Conservation (phyloP, 1,139 yeast genomes). For the Blastobotrys elegans region DNA sequence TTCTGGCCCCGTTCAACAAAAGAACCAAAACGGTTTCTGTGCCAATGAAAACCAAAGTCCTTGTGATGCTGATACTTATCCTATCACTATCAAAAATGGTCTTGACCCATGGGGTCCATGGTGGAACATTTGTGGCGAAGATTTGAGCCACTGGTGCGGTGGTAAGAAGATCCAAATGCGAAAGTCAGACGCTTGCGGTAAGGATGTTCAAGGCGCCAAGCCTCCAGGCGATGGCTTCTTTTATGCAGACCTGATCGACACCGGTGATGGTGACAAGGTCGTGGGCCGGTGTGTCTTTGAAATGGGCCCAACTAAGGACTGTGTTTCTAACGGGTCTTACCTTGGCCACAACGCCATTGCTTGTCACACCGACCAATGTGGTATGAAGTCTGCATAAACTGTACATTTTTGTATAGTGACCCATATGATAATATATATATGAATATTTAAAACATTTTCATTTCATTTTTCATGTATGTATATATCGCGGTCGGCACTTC, state of each 20-base stretch:
- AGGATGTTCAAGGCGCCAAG: background rate
- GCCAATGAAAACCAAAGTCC: background rate
- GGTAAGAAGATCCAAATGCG: background rate
- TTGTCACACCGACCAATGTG: background rate
- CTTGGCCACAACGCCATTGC: background rate
- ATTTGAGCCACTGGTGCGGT: background rate
- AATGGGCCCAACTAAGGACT: background rate
- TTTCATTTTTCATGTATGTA: no score
- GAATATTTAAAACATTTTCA: no score
- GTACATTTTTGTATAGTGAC: no score
- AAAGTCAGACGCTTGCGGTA: background rate
- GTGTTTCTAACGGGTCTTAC: conserved; percentile 1
- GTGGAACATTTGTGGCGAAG: conserved; percentile 3
- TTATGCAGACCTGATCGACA: conserved; percentile 1
- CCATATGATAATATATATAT: no score
- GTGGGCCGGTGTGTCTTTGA: conserved; percentile 3
- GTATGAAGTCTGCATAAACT: no score
- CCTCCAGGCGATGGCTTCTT: background rate
- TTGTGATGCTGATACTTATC: background rate
- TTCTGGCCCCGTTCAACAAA: background rate
- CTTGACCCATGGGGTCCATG: background rate
- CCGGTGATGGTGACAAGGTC: background rate
- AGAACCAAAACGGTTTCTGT: background rate
- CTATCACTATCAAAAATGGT: background rate
- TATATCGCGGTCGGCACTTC: no score